Percentiles rank a stretch among this genome's conserved stretches.
Conservation (phyloP, 257 asterid genomes). For the Ligustrum vulgare region DNA sequence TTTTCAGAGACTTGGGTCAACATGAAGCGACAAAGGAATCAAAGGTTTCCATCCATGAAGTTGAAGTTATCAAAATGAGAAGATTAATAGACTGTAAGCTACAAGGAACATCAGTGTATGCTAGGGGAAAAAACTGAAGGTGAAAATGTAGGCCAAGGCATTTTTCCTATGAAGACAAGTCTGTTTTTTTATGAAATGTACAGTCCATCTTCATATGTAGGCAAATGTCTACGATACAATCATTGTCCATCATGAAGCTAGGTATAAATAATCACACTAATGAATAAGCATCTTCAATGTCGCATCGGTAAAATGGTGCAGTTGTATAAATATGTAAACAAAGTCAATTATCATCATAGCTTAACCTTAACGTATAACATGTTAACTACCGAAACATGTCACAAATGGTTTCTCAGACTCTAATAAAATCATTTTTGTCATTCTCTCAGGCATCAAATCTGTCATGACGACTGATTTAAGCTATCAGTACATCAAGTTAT, state of each 20-base stretch:
- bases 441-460: neutral
- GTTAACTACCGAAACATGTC: neutral
- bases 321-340: neutral
- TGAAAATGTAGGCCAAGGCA: neutral
- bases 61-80: neutral
- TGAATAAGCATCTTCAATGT: neutral
- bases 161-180: neutral
- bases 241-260: neutral
- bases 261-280: neutral
- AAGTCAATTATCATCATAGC: neutral
- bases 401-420: neutral
- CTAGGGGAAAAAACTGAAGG: neutral
- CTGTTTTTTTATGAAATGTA: neutral
- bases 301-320: neutral
- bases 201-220: neutral
- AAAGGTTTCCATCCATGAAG: neutral
- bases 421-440: neutral
- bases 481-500: neutral
- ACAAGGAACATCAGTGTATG: neutral
- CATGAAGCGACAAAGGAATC: neutral
- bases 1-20: neutral
- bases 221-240: neutral
- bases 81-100: neutral
- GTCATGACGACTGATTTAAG: neutral
- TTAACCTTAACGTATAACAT: neutral